phyloP scores from a whole-genome alignment of 2,329 filamentous ascomycete species.

The Penicillium sp. region DNA sequence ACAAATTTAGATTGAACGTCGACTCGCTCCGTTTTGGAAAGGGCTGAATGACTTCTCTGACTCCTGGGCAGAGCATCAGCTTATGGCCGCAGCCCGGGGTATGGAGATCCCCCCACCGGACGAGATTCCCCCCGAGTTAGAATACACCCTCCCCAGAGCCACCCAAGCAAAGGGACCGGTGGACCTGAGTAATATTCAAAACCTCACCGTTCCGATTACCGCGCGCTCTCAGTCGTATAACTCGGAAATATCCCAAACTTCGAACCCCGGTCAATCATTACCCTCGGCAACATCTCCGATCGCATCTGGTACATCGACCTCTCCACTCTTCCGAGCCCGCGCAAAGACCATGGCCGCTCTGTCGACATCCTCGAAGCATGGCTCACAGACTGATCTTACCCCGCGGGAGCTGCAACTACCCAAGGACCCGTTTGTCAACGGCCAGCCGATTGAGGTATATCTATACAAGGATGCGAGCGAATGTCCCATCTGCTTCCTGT shows the following conservation, averaged over 20 bases:
- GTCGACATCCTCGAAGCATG: constrained; percentile 72
- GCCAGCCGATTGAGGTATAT: constrained; percentile 88
- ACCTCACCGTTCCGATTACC: constrained; percentile 75
- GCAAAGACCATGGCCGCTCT: constrained; percentile 87
- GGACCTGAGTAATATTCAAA: constrained; percentile 62
- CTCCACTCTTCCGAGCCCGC: constrained; percentile 71
- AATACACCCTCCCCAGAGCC: constrained; percentile 50
- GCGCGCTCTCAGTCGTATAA: constrained; percentile 74
- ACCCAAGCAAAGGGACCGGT: constrained; percentile 50
- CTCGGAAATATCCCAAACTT: constrained; percentile 68
- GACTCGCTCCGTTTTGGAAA: constrained; percentile 91
- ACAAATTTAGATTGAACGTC: constrained; percentile 78
- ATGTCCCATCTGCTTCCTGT: constrained; percentile 95
- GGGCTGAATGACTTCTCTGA: constrained; percentile 86
- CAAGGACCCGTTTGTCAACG: constrained; percentile 84
- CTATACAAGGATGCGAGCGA: constrained; percentile 88
- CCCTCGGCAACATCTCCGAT: constrained; percentile 60
- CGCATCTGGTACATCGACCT: constrained; percentile 49
- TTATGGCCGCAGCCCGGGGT: constrained; percentile 85
- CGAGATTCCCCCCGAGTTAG: constrained; percentile 71
- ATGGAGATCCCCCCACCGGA: constrained; percentile 81
- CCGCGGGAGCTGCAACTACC: constrained; percentile 79
- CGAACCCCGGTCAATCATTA: constrained; percentile 62
- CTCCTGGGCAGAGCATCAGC: constrained; percentile 90
- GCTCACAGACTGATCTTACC: constrained; percentile 67